Conservation (phyloP, 768 basidiomycete genomes). For the Leccinum longicurvipes region DNA sequence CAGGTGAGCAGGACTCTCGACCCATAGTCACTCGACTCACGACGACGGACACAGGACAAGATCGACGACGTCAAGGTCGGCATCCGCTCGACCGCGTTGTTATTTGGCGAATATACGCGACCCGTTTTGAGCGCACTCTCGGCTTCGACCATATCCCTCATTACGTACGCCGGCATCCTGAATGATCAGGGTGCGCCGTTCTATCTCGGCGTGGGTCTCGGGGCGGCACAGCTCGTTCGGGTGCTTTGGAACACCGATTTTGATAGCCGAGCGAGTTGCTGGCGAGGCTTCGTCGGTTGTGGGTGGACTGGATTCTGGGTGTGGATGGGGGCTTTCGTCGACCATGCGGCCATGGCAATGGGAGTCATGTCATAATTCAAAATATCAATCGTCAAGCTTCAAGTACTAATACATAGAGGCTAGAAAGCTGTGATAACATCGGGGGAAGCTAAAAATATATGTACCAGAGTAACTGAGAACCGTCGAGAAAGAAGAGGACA, state of each 20-base stretch:
- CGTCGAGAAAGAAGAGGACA: no score
- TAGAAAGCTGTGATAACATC: background rate
- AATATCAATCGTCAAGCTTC: background rate
- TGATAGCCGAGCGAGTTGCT: constrained; percentile 73
- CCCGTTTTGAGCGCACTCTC: constrained; percentile 76
- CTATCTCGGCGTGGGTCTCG: constrained; percentile 73
- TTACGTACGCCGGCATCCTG: constrained; percentile 76
- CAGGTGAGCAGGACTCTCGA: constrained; percentile 54
- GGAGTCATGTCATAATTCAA: constrained; percentile 1
- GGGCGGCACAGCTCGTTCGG: constrained; percentile 72
- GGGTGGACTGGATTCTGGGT: constrained; percentile 87
- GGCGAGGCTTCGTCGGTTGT: constrained; percentile 85
- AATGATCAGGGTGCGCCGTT: constrained; percentile 77
- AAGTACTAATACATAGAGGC: background rate
- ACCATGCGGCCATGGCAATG: constrained; percentile 46
- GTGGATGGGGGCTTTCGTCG: constrained; percentile 74
- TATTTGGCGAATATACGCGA: constrained; percentile 78
- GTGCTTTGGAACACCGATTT: constrained; percentile 76
- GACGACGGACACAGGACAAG: constrained; percentile 67
- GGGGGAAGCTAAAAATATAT: background rate
- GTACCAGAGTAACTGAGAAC: background rate
- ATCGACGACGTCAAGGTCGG: constrained; percentile 81
- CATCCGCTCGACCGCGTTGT: constrained; percentile 90
- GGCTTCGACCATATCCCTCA: constrained; percentile 63
- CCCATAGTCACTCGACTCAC: no score